Conservation (phyloP, 2,329 filamentous ascomycete genomes). For the Diaporthe citrichinensis region DNA sequence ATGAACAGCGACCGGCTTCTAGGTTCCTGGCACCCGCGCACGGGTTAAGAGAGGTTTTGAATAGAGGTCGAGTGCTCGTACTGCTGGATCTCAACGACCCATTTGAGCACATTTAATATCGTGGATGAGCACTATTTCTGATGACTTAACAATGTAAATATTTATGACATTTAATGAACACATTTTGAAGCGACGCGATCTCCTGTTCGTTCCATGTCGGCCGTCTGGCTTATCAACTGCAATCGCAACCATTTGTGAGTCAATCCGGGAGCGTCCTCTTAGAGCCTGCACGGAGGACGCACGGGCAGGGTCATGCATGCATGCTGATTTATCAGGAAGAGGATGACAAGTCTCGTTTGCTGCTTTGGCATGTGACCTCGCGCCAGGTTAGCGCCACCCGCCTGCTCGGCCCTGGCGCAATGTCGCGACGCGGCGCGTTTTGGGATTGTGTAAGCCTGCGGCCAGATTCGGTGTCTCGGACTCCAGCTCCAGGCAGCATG, state of each 20-base stretch:
- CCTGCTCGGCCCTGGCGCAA: neutral
- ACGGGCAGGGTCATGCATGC: neutral
- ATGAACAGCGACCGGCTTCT: neutral
- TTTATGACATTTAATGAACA: neutral
- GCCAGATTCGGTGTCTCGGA: constrained; percentile 32
- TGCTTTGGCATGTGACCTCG: constrained; percentile 2
- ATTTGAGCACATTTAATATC: neutral
- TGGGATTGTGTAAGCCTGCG: neutral
- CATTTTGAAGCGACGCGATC: neutral
- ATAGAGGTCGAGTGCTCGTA: neutral
- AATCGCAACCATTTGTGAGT: neutral
- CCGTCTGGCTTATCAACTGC: neutral
- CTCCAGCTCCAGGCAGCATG: neutral
- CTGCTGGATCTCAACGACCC: neutral
- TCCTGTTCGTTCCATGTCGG: neutral
- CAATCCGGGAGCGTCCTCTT: neutral
- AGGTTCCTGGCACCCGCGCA: neutral
- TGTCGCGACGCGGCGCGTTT: neutral
- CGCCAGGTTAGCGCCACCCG: neutral
- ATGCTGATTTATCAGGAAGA: neutral
- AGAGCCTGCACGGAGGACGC: neutral
- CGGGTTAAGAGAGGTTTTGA: no score
- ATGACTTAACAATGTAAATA: constrained; percentile 18
- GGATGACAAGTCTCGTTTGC: neutral
- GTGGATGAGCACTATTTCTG: constrained; percentile 9